Conservation (phyloP, 208 protist species). For the Naegleria lovaniensis region DNA sequence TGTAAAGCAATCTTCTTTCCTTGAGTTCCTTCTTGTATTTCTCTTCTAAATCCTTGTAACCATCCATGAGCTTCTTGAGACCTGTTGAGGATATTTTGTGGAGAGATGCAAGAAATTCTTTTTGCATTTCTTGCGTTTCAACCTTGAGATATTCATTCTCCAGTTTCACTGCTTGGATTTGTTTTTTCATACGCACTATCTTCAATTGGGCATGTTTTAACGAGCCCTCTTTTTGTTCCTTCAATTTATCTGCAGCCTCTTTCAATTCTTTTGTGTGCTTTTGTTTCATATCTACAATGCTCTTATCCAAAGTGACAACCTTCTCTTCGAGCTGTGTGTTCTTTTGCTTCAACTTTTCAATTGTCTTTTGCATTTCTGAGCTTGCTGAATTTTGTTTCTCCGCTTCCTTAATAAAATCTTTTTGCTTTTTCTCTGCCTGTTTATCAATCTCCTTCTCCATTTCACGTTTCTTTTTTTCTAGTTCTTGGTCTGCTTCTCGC, state of each 20-base stretch:
- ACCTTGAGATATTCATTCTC: neutral
- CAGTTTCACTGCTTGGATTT: neutral
- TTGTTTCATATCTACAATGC: neutral
- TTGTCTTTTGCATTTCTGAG: neutral
- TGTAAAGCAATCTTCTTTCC: neutral
- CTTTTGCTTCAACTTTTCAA: neutral
- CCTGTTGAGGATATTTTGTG: neutral
- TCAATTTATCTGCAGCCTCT: neutral
- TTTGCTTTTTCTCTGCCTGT: neutral
- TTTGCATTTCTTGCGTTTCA: neutral
- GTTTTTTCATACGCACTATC: neutral
- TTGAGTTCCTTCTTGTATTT: constrained; percentile 25
- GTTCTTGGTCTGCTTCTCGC: neutral
- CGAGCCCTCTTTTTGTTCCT: neutral
- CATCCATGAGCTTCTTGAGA: neutral
- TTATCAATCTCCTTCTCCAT: neutral
- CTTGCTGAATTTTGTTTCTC: neutral
- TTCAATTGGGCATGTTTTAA: neutral
- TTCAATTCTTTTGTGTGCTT: neutral
- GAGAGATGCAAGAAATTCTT: neutral
- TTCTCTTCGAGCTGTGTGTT: neutral
- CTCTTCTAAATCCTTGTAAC: neutral
- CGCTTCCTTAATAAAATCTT: neutral
- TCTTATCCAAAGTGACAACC: neutral
- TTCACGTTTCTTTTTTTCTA: neutral